Evolutionary conservation across 805 yeast species (phyloP).

Genomic region (Myxozyma neotropica): DNA sequence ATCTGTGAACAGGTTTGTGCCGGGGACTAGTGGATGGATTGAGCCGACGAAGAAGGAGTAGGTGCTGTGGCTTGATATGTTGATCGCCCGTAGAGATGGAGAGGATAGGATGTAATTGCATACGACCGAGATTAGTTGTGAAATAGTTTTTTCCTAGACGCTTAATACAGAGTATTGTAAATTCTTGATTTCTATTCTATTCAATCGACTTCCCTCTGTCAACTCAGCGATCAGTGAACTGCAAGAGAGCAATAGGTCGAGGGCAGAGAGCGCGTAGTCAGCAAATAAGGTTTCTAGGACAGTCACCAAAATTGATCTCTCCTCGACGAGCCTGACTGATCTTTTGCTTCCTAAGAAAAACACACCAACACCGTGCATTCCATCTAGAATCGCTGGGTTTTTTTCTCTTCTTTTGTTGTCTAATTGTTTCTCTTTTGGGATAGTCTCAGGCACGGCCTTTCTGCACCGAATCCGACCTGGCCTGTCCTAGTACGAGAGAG

Average conservation of each 20-base stretch:
- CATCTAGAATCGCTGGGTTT: background rate
- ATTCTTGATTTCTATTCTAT: too few species aligned
- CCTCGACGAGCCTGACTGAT: background rate
- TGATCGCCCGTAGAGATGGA: background rate
- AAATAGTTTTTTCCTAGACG: too few species aligned
- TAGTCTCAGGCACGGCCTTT: background rate
- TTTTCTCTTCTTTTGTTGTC: background rate
- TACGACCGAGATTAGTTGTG: too few species aligned
- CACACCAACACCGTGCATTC: background rate
- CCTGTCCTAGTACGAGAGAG: slow-evolving; percentile 5
- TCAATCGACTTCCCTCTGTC: too few species aligned
- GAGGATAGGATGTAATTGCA: too few species aligned
- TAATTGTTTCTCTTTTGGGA: background rate
- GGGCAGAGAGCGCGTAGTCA: too few species aligned
- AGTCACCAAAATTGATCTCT: slow-evolving; percentile 4
- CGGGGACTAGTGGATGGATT: slow-evolving; percentile 19
- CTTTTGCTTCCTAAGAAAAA: background rate
- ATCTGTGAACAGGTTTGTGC: slow-evolving; percentile 27
- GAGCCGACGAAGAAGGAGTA: slow-evolving; percentile 17
- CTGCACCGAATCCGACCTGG: background rate
- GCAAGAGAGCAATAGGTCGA: too few species aligned
- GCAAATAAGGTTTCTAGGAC: background rate
- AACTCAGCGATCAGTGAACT: too few species aligned
- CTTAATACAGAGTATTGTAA: too few species aligned
- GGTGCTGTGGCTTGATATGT: background rate